These are phyloP conservation scores for Trichoderma sp. DNA, from an alignment of 2,329 filamentous ascomycete species.

Conservation along the genomic window DNA sequence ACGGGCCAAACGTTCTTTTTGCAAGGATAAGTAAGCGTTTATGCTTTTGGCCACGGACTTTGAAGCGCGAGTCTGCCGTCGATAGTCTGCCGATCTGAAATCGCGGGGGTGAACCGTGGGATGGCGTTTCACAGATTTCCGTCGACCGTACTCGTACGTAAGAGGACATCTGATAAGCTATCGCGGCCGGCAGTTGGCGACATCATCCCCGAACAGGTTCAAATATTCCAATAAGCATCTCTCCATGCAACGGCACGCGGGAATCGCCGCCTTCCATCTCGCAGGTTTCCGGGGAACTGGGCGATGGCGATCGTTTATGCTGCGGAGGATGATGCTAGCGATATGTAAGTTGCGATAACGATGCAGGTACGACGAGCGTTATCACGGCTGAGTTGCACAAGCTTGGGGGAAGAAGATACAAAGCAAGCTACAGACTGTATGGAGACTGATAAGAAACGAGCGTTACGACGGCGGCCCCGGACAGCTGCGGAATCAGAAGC, in stretches of 20 bases:
- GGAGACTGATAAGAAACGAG: conserved; percentile 11
- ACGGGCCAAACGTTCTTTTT: neutral
- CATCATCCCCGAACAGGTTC: neutral
- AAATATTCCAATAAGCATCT: neutral
- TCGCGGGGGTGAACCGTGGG: neutral
- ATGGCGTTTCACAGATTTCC: neutral
- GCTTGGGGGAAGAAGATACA: neutral
- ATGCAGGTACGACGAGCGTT: neutral
- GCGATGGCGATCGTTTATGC: neutral
- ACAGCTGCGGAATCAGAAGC: conserved; percentile 2
- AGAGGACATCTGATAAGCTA: conserved; percentile 3
- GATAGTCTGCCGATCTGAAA: neutral
- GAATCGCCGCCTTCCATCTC: conserved; percentile 22
- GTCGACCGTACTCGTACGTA: neutral
- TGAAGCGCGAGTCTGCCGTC: neutral
- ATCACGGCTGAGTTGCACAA: neutral
- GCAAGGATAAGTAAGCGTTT: neutral
- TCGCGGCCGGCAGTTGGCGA: neutral
- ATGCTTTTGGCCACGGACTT: neutral
- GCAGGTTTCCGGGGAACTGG: conserved; percentile 15
- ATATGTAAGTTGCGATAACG: neutral
- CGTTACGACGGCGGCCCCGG: conserved; percentile 9
- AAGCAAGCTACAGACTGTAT: neutral
- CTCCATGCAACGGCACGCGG: neutral
- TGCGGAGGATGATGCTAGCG: neutral